These are phyloP conservation scores for Glaciozyma antarctica DNA, from an alignment of 768 basidiomycete genomes.

Conservation along the genomic window DNA sequence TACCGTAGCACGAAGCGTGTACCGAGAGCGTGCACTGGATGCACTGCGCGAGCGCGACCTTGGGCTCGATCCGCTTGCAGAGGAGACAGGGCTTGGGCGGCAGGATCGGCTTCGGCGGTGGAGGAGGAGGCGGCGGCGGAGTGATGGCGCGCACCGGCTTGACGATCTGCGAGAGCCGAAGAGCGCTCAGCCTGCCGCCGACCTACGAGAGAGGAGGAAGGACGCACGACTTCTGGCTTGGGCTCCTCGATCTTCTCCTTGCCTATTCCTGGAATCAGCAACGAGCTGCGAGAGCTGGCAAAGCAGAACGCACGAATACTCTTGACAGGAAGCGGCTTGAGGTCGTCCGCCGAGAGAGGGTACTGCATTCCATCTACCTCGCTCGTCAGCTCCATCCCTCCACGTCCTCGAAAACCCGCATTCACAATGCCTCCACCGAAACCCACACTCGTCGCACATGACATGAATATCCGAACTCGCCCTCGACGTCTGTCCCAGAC, in stretches of 20 bases:
- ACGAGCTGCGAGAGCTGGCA: no score
- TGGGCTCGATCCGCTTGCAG: constrained; percentile 30
- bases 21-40: constrained; percentile 17
- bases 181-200: neutral
- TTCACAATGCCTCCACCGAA: constrained; percentile 35
- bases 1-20: constrained; percentile 32
- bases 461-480: constrained; percentile 2
- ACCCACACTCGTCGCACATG: constrained; percentile 32
- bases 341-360: constrained; percentile 25
- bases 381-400: neutral
- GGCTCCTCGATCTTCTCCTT: no score
- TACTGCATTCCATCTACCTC: constrained; percentile 27
- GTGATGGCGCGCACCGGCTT: neutral
- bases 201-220: no score
- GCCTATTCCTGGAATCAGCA: no score
- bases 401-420: neutral
- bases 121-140: neutral
- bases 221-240: no score
- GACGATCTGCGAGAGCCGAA: no score
- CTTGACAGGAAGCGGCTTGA: neutral
- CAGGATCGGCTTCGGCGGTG: constrained; percentile 13
- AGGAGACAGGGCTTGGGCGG: constrained; percentile 24
- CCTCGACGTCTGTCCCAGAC: constrained; percentile 18
- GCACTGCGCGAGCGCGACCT: constrained; percentile 23
- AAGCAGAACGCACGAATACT: neutral